phyloP scores from a whole-genome alignment of 2,329 filamentous ascomycete species.

The Colletotrichum noveboracense region DNA sequence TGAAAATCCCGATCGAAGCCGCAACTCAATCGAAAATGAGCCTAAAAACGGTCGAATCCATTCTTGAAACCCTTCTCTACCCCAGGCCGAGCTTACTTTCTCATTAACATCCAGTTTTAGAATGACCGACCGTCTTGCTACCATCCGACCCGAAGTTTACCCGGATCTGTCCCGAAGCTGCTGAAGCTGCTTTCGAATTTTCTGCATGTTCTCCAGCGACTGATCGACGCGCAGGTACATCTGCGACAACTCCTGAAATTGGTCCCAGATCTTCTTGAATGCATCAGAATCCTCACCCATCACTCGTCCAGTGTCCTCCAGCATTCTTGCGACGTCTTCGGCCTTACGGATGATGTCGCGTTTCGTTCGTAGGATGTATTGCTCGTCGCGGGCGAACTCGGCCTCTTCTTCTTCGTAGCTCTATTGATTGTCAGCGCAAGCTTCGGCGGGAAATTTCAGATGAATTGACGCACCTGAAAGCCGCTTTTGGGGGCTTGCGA shows the following conservation, averaged over 20 bases:
- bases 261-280: background rate
- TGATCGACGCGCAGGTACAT: background rate
- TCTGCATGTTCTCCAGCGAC: background rate
- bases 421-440: background rate
- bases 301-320: background rate
- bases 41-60: accelerated
- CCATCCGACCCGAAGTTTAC: background rate
- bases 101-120: accelerated
- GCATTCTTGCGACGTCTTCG: background rate
- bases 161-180: background rate
- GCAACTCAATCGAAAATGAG: background rate
- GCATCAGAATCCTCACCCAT: background rate
- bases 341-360: background rate
- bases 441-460: accelerated
- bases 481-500: no score
- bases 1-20: background rate
- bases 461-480: background rate
- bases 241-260: background rate
- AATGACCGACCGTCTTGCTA: background rate
- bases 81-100: background rate
- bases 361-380: background rate
- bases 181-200: background rate
- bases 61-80: background rate
- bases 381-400: background rate
- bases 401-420: background rate